Percentiles rank a stretch among this genome's conserved stretches.
Conservation (phyloP, 345 rosid species). For the Schrenkiella parvula region DNA sequence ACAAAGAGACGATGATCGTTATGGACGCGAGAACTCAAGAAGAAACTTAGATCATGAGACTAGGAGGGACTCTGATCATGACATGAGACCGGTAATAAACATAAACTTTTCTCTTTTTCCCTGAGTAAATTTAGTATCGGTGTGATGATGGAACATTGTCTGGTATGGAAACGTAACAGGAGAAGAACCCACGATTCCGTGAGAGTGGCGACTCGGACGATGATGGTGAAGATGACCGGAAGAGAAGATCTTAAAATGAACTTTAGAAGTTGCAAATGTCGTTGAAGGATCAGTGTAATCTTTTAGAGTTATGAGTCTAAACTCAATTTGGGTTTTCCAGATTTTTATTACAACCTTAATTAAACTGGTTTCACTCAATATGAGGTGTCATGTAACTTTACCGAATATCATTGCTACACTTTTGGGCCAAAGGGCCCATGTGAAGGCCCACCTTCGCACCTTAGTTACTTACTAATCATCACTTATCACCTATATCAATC, state of each 20-base stretch:
- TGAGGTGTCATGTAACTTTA: background rate
- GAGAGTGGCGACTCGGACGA: constrained; percentile 96
- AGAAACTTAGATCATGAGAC: constrained; percentile 60
- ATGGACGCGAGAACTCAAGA: constrained; percentile 56
- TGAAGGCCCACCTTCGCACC: background rate
- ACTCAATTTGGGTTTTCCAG: constrained; percentile 7
- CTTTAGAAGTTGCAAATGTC: constrained; percentile 10
- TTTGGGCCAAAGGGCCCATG: background rate
- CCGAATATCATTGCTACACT: background rate
- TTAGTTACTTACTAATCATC: no score
- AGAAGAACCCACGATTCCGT: constrained; percentile 96
- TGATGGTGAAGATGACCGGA: constrained; percentile 77
- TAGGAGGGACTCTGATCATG: constrained; percentile 27
- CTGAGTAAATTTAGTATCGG: background rate
- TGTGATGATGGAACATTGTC: background rate
- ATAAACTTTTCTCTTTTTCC: background rate
- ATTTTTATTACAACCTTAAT: background rate
- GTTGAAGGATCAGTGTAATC: constrained; percentile 16
- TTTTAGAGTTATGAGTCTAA: constrained; percentile 16
- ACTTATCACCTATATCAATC: background rate
- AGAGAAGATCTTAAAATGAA: constrained; percentile 41
- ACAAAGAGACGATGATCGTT: constrained; percentile 80
- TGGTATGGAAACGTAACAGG: constrained; percentile 43
- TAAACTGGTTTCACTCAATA: background rate
- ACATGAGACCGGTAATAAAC: constrained; percentile 33